phyloP scores from a whole-genome alignment of 305 asterid genomes.

The Fraxinus dipetala region DNA sequence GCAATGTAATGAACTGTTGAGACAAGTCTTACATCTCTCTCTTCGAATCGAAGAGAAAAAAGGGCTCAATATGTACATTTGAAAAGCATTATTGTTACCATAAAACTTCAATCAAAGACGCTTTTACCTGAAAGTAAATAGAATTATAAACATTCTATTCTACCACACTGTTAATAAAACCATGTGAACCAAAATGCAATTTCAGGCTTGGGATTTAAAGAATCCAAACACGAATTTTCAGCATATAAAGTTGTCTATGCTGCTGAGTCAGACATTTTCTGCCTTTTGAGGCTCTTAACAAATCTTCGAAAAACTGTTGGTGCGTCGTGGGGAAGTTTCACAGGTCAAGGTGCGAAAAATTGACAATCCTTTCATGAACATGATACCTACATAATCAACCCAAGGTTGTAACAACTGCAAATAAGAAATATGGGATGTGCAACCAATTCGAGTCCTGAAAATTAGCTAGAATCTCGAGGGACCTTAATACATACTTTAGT shows the following conservation, averaged over 20 bases:
- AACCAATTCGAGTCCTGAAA: background rate
- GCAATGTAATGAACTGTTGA: too few species aligned
- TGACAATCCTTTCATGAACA: conserved; percentile 80
- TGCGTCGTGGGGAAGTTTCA: conserved; percentile 58
- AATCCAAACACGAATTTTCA: background rate
- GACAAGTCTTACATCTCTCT: background rate
- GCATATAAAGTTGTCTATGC: conserved; percentile 12
- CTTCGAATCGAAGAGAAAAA: background rate
- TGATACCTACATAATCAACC: conserved; percentile 54
- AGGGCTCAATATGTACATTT: background rate
- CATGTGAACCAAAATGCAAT: background rate
- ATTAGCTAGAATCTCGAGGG: background rate
- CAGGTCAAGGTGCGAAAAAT: conserved; percentile 78
- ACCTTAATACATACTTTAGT: too few species aligned
- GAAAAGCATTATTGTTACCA: background rate
- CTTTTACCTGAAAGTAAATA: background rate
- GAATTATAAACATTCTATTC: background rate
- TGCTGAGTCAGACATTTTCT: conserved; percentile 31
- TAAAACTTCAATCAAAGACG: background rate
- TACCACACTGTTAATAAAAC: background rate
- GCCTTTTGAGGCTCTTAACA: conserved; percentile 60
- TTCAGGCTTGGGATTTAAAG: background rate
- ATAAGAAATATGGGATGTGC: background rate
- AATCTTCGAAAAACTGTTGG: conserved; percentile 48
- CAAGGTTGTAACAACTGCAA: background rate